Percentiles rank a stretch among this genome's conserved stretches.
These are phyloP conservation scores for Senna tora DNA, from an alignment of 306 rosid species.

Conservation along the genomic window DNA sequence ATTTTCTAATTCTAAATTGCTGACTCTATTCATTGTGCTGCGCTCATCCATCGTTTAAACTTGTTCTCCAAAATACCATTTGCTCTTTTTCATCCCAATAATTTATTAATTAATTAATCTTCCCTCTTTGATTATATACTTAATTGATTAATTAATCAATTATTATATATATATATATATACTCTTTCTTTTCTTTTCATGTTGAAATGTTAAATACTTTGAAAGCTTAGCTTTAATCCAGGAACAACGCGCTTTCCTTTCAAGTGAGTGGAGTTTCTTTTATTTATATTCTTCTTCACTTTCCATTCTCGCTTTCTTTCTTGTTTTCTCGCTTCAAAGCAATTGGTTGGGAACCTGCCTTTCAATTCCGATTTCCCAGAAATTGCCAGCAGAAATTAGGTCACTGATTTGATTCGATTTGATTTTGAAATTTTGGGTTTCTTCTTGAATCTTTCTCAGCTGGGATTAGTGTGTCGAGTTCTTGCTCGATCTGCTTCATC, in stretches of 20 bases:
- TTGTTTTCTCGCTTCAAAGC: constrained; percentile 1
- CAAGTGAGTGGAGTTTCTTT: not conserved
- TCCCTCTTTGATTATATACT: not conserved
- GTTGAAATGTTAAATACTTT: not conserved
- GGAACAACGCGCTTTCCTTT: constrained; percentile 36
- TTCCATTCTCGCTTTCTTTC: not conserved
- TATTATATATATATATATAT: too few relatives aligned
- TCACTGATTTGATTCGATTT: not conserved
- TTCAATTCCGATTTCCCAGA: not conserved
- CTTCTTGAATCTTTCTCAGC: not conserved
- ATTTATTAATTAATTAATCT: not conserved
- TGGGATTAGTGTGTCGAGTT: not conserved
- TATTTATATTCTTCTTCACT: not conserved
- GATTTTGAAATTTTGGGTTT: constrained; percentile 2
- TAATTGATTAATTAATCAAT: not conserved
- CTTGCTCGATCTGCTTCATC: not conserved
- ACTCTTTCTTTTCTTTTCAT: too few relatives aligned
- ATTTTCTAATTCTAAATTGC: too few relatives aligned
- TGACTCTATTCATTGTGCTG: too few relatives aligned
- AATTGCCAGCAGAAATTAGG: constrained; percentile 2
- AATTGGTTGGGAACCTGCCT: not conserved
- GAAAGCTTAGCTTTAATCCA: not conserved
- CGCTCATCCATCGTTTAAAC: not conserved
- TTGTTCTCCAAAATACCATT: not conserved
- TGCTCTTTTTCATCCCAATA: not conserved